Percentiles rank a stretch among this genome's conserved stretches.
Evolutionary conservation across 352 stramenopile species (phyloP).

Genomic region (Phytophthora niederhauseri): DNA sequence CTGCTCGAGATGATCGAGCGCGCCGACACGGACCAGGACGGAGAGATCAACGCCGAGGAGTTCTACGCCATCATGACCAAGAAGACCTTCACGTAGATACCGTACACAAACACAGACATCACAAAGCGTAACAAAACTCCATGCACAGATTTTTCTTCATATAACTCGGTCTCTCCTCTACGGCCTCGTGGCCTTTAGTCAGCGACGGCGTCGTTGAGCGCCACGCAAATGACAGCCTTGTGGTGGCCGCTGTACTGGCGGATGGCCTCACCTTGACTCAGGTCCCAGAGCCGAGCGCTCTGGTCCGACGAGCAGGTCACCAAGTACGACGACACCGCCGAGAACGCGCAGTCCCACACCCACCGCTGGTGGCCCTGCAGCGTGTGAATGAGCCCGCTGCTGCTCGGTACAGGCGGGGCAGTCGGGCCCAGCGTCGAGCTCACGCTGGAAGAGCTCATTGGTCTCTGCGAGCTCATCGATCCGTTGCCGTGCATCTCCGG

Average conservation of each 20-base stretch:
- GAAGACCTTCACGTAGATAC: constrained; percentile 83
- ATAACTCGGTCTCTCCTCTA: constrained; percentile 10
- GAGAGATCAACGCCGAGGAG: constrained; percentile 97
- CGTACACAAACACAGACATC: constrained; percentile 15
- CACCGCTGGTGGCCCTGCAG: constrained; percentile 93
- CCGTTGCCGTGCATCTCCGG: constrained; percentile 36
- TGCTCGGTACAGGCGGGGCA: constrained; percentile 33
- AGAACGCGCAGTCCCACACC: constrained; percentile 99
- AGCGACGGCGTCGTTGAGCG: constrained; percentile 84
- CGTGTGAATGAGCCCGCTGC: constrained; percentile 72
- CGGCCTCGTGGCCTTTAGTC: constrained; percentile 35
- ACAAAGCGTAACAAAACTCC: constrained; percentile 12
- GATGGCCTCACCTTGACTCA: constrained; percentile 89
- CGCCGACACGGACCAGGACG: constrained; percentile 95
- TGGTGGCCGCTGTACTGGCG: constrained; percentile 91
- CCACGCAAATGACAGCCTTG: constrained; percentile 91
- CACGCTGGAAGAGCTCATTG: constrained; percentile 39
- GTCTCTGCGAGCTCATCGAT: constrained; percentile 40
- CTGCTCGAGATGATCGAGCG: constrained; percentile 99
- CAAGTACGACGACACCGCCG: constrained; percentile 97
- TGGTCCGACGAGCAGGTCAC: constrained; percentile 97
- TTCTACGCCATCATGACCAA: constrained; percentile 99
- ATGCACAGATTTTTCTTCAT: constrained; percentile 18
- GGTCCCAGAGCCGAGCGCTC: constrained; percentile 97
- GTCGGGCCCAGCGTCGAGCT: constrained; percentile 33